phyloP scores from a whole-genome alignment of 176 grass and related monocot species.

The Saccharum officinarum region DNA sequence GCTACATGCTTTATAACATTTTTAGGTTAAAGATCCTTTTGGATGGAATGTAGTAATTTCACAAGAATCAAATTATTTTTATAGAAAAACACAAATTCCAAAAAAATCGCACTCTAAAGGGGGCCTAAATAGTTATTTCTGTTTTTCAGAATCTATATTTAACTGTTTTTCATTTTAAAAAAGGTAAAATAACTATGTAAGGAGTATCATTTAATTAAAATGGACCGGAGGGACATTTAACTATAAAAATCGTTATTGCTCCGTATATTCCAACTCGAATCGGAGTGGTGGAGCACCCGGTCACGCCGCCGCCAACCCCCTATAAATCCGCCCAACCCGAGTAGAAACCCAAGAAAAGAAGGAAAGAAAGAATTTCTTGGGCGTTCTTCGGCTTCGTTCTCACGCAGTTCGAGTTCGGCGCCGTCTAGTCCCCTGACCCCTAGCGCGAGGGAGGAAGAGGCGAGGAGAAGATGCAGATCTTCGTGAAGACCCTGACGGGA shows the following conservation, averaged over 20 bases:
- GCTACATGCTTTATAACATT: too few relatives aligned
- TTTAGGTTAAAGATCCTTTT: too few relatives aligned
- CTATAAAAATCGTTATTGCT: neutral
- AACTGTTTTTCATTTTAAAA: too few relatives aligned
- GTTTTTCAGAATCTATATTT: neutral
- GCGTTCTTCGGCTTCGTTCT: slow-evolving; percentile 1
- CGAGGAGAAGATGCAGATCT: slow-evolving; percentile 53
- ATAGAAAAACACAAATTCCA: neutral
- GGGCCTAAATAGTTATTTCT: neutral
- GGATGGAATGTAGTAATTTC: too few relatives aligned
- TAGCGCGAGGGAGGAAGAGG: neutral
- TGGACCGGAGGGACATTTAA: neutral
- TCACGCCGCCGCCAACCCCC: neutral
- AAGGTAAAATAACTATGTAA: too few relatives aligned
- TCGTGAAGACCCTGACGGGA: slow-evolving; percentile 81
- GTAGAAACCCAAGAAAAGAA: neutral
- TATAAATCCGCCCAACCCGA: slow-evolving; percentile 1
- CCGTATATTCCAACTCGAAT: neutral
- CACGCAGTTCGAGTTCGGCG: slow-evolving; percentile 11
- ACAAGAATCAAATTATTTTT: too few relatives aligned
- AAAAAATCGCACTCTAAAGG: too few relatives aligned
- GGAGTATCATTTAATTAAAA: neutral
- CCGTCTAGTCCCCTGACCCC: neutral
- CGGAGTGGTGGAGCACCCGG: neutral
- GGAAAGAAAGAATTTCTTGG: neutral